Evolutionary conservation across 2,329 filamentous ascomycete species (phyloP).

Genomic region (Celoporthe dispersa): DNA sequence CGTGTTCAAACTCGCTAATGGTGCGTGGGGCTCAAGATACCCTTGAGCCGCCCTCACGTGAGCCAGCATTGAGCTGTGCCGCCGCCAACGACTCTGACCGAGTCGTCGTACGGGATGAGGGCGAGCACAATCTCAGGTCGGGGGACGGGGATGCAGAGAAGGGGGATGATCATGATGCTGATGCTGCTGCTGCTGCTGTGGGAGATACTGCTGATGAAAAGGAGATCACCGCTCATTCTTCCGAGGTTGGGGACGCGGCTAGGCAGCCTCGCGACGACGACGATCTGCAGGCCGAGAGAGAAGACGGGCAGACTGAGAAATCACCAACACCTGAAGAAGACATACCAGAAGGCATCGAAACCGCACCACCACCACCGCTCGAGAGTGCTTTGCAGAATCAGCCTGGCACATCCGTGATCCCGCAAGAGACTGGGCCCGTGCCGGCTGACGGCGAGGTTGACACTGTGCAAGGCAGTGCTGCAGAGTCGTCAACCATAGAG

Average conservation of each 20-base stretch:
- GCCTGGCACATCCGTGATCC: neutral
- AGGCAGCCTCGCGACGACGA: constrained; percentile 1
- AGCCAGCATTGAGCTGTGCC: constrained; percentile 26
- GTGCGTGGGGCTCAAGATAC: constrained; percentile 30
- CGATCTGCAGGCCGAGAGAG: neutral
- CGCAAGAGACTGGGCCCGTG: neutral
- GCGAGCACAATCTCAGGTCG: constrained; percentile 23
- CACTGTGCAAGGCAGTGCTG: neutral
- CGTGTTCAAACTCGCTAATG: constrained; percentile 31
- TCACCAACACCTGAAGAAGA: neutral
- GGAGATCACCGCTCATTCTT: constrained; percentile 17
- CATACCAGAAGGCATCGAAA: constrained; percentile 1
- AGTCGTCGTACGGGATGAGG: constrained; percentile 26
- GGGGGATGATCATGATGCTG: constrained; percentile 27
- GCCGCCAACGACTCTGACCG: constrained; percentile 26
- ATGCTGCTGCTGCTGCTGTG: constrained; percentile 25
- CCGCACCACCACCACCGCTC: neutral
- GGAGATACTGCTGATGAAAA: constrained; percentile 28
- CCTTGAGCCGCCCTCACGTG: constrained; percentile 24
- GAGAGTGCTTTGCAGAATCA: neutral
- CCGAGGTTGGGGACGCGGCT: neutral
- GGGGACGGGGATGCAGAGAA: constrained; percentile 19
- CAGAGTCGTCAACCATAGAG: neutral
- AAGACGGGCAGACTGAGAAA: neutral
- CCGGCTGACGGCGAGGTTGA: neutral